A percentile compares a stretch with the other conserved stretches of the same genome.
phyloP scores from a whole-genome alignment of 345 rosid species.

The Anastatica hierochuntica region DNA sequence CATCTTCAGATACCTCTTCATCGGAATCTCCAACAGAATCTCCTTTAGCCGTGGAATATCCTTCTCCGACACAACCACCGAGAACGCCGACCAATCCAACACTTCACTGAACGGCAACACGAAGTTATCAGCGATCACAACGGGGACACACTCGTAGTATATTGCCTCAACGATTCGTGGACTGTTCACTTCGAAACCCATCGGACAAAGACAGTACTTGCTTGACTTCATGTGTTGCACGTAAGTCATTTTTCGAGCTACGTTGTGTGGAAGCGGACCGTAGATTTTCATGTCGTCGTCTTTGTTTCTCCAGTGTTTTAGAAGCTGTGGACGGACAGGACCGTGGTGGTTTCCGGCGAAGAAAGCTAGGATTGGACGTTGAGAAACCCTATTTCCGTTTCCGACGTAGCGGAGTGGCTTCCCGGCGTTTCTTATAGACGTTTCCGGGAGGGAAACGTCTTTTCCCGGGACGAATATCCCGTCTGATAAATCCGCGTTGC shows the following conservation, averaged over 20 bases:
- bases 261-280: conserved; percentile 45
- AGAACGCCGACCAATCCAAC: conserved; percentile 76
- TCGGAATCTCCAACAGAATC: conserved; percentile 52
- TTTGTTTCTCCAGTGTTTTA: conserved; percentile 64
- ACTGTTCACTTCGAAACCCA: conserved; percentile 92
- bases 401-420: conserved; percentile 63
- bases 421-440: conserved; percentile 55
- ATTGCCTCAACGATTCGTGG: conserved; percentile 84
- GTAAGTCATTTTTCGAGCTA: conserved; percentile 56
- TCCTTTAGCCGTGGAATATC: conserved; percentile 83
- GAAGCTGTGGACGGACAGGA: conserved; percentile 66
- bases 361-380: conserved; percentile 82
- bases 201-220: conserved; percentile 74
- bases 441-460: conserved; percentile 86
- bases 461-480: conserved; percentile 46
- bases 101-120: conserved; percentile 68
- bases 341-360: conserved; percentile 89
- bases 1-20: conserved; percentile 56
- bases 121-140: conserved; percentile 82
- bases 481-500: conserved; percentile 79
- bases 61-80: conserved; percentile 61
- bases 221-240: conserved; percentile 90
- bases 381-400: conserved; percentile 60
- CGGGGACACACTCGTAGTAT: conserved; percentile 85
- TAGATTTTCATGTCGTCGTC: conserved; percentile 75